phyloP scores from a whole-genome alignment of 106 monocot species.

The Dioscorea dumetorum region DNA sequence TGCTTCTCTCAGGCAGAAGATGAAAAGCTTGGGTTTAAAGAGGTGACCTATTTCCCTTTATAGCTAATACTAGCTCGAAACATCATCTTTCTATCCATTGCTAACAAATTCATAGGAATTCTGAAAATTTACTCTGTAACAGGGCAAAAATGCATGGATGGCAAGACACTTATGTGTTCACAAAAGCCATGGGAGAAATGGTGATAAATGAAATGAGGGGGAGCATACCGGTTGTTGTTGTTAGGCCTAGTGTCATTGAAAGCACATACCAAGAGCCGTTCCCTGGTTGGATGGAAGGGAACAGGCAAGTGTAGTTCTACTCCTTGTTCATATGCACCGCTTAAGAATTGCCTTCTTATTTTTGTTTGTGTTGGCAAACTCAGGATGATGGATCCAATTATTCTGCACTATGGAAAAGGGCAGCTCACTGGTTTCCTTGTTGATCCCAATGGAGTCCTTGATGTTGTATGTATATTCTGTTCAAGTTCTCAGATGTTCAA shows the following conservation, averaged over 20 bases:
- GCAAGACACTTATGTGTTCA: conserved; percentile 91
- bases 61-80: no score
- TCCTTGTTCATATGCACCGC: not conserved
- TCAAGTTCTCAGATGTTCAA: not conserved
- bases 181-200: conserved; percentile 98
- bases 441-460: conserved; percentile 68
- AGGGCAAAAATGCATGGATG: conserved; percentile 82
- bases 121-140: not conserved
- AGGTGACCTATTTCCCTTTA: conserved; percentile 23
- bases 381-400: conserved; percentile 94
- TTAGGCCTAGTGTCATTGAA: conserved; percentile 78
- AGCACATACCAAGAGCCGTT: conserved; percentile 84
- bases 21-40: conserved; percentile 67
- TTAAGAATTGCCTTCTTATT: not conserved
- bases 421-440: conserved; percentile 73
- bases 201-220: conserved; percentile 60
- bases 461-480: conserved; percentile 47
- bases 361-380: not conserved
- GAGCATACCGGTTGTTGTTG: conserved; percentile 71
- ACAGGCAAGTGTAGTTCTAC: conserved; percentile 32
- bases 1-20: conserved; percentile 27
- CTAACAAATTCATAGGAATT: not conserved
- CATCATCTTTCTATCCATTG: no score
- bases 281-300: conserved; percentile 98
- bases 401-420: conserved; percentile 86